Percentiles rank a stretch among this genome's conserved stretches.
phyloP scores from a whole-genome alignment of 2,329 filamentous ascomycete genomes.

The Trichoderma hamatum region DNA sequence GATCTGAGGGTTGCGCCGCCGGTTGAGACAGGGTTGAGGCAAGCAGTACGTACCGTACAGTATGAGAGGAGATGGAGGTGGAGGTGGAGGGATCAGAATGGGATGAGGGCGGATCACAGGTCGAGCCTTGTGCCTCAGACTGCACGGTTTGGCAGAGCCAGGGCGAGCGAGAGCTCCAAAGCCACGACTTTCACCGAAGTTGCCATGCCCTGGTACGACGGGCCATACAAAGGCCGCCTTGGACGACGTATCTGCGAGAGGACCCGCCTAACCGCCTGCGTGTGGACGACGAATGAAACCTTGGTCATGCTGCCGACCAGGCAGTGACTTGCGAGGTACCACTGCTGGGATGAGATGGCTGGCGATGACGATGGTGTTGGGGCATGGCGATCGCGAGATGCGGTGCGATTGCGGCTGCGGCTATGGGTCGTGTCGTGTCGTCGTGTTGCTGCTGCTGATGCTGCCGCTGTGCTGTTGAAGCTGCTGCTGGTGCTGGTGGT shows the following conservation, averaged over 20 bases:
- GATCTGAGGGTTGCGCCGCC: conserved; percentile 19
- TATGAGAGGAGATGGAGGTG: neutral
- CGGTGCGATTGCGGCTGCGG: conserved; percentile 8
- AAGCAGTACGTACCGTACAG: neutral
- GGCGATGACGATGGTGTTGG: conserved; percentile 1
- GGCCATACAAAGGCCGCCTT: conserved; percentile 22
- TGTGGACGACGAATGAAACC: conserved; percentile 25
- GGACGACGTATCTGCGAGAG: conserved; percentile 20
- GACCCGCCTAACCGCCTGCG: conserved; percentile 25
- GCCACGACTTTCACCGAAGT: conserved; percentile 29
- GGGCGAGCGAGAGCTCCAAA: conserved; percentile 21
- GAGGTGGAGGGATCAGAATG: conserved; percentile 10
- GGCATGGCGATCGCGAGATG: neutral
- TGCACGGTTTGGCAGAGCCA: conserved; percentile 17
- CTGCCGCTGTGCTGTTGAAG: neutral
- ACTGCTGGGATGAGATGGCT: neutral
- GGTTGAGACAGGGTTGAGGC: neutral
- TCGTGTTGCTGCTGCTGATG: neutral
- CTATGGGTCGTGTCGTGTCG: neutral
- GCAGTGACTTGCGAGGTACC: conserved; percentile 10
- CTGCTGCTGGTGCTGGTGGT: neutral
- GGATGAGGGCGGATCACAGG: too few relatives aligned
- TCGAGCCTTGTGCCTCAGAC: conserved; percentile 4
- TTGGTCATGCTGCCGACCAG: conserved; percentile 19
- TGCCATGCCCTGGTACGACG: conserved; percentile 27